A percentile compares a stretch with the other conserved stretches of the same genome.
Evolutionary conservation across 441 rosid genomes (phyloP).

Genomic region (Brassica hybrid): DNA sequence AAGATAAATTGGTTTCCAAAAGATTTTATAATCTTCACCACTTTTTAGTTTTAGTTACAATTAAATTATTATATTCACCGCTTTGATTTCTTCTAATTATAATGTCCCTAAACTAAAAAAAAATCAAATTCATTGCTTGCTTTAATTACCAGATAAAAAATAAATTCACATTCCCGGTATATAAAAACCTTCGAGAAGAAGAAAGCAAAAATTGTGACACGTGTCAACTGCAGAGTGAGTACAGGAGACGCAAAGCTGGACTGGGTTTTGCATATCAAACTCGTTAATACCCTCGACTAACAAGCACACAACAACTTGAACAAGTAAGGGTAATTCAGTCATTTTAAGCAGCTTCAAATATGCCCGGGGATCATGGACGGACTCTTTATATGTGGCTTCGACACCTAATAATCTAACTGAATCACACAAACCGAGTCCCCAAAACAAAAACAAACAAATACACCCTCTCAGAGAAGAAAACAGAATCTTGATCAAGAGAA

Average conservation of each 20-base stretch:
- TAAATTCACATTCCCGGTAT: not conserved
- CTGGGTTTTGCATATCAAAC: not conserved
- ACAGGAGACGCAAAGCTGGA: conserved; percentile 22
- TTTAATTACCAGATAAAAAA: not conserved
- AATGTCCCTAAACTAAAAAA: not conserved
- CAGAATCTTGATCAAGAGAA: not conserved
- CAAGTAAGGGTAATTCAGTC: conserved; percentile 1
- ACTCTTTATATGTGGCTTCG: conserved; percentile 17
- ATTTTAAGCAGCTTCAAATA: conserved; percentile 15
- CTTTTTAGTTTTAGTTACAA: not conserved
- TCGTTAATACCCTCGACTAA: conserved; percentile 12
- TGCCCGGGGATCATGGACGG: conserved; percentile 31
- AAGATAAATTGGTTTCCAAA: not conserved
- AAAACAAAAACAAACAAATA: not conserved
- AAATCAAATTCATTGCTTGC: not conserved
- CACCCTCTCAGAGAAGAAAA: not conserved
- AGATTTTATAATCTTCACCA: not conserved
- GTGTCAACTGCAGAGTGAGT: conserved; percentile 25
- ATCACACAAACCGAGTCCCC: conserved; percentile 14
- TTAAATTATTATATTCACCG: not conserved
- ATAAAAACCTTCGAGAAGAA: not conserved
- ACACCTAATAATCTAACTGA: conserved; percentile 14
- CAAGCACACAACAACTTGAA: not conserved
- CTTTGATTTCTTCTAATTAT: not conserved
- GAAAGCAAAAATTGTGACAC: not conserved